These are phyloP conservation scores for Phragmites australis DNA, from an alignment of 176 grass and related monocot species.

Conservation along the genomic window DNA sequence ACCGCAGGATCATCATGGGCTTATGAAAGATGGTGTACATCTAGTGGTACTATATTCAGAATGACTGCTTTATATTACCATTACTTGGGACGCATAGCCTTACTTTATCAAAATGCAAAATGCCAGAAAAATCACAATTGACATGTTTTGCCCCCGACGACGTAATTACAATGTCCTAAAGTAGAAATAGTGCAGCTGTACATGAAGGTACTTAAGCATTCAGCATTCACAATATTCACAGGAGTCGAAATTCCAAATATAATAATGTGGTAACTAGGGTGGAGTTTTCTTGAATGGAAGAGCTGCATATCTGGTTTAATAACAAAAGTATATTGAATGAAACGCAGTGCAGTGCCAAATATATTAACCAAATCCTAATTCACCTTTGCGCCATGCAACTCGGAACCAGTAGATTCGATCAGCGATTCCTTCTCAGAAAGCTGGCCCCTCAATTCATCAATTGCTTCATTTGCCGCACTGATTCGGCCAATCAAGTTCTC, in stretches of 20 bases:
- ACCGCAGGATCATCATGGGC: neutral
- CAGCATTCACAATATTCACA: neutral
- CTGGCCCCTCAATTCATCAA: conserved; percentile 67
- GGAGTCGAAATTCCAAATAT: neutral
- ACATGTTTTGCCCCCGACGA: neutral
- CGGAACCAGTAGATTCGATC: conserved; percentile 66
- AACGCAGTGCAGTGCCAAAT: neutral
- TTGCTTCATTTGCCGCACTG: conserved; percentile 43
- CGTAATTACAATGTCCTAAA: neutral
- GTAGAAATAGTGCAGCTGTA: neutral
- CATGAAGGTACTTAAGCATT: neutral
- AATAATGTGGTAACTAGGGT: conserved; percentile 1
- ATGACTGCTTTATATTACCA: neutral
- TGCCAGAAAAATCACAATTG: neutral
- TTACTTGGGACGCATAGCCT: neutral
- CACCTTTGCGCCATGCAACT: conserved; percentile 86
- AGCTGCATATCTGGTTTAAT: neutral
- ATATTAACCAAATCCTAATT: conserved; percentile 8
- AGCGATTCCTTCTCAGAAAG: conserved; percentile 73
- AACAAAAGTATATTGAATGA: neutral
- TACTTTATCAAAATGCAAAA: neutral
- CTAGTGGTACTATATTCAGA: neutral
- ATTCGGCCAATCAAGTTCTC: conserved; percentile 65
- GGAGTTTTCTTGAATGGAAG: conserved; percentile 20
- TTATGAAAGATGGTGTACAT: conserved; percentile 24